phyloP scores from a whole-genome alignment of 176 grass and related monocot species.

The Phyllostachys edulis region DNA sequence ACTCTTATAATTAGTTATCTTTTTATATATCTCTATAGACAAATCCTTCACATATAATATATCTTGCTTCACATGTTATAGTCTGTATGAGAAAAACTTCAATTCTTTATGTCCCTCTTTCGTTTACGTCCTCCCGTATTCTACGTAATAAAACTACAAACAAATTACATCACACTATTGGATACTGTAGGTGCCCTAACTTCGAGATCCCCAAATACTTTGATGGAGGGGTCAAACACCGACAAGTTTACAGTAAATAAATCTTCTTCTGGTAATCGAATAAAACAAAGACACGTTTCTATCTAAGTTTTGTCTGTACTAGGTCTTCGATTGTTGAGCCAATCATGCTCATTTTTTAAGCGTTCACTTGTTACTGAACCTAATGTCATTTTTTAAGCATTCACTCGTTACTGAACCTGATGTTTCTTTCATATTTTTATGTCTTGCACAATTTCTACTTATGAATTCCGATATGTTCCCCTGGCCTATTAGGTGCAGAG shows the following conservation, averaged over 20 bases:
- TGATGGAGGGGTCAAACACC: not conserved
- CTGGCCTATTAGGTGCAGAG: not conserved
- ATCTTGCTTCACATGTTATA: no score
- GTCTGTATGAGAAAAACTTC: no score
- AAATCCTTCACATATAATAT: no score
- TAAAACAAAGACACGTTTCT: not conserved
- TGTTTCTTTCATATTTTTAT: not conserved
- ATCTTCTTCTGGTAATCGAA: not conserved
- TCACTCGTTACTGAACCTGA: not conserved
- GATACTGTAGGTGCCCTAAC: not conserved
- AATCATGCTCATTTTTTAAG: not conserved
- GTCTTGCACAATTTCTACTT: not conserved
- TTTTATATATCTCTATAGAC: no score
- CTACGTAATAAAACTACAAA: no score
- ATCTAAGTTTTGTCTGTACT: not conserved
- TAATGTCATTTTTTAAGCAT: not conserved
- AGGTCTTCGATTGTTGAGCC: not conserved
- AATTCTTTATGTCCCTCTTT: no score
- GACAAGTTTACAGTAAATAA: slow-evolving; percentile 8
- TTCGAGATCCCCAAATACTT: not conserved
- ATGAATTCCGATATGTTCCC: not conserved
- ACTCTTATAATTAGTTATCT: no score
- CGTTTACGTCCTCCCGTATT: no score
- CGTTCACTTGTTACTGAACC: not conserved
- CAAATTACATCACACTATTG: no score